Base-by-base conservation (phyloP, 2,329 filamentous ascomycete species). In the Davidsoniella neocaledoniae region DNA sequence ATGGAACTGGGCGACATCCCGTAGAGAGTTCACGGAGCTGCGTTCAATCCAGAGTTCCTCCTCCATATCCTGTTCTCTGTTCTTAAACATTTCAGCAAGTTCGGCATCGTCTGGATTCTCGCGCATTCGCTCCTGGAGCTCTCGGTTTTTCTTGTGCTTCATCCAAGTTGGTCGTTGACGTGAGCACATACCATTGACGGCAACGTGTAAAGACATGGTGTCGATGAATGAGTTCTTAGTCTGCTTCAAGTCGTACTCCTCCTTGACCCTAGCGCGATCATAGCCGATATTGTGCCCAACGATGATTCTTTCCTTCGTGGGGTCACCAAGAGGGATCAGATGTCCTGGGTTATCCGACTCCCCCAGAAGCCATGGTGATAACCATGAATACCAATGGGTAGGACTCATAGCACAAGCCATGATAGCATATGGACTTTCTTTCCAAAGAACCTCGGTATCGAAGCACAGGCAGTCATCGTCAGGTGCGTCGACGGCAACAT, bases 181-280 rank as follows among this genome's bases (percentile, higher is more conserved):
- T 19, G 91, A 96, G 64, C 91, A 98, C 91, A 98, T 98, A 54
- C 91, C 91, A 61, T 98, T 98, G 21, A 94, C 90, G 2, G 93
- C 93, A 6, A 94, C 90, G 62, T 98, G 91, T 17, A 98, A 69
- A 1, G 90, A 96, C 91, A 98, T 98, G 26, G 91, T 98, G 62
- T 98, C 91, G 47, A 98, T 66, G 61, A 94, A 98, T 41, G 77
- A 82, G 57, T 87, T 96, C 38, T 79, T 77, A 1, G 86, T 82
- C 62, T 95, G 90, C 49, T 77, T 70, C 39, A 96, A 64, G 58
- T 81, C 74, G 62, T 98, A 98, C 62, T 98, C 91, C 61, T 98
- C 91, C 17, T 80, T 65, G 49, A 95, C 77, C 36, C 93, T 76
- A 14, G 90, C 90, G 21, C 91, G 76, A 61, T 98, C 91, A 62